These are phyloP conservation scores for Sporopachydermia lactativora DNA, from an alignment of 805 yeast species.

Conservation along the genomic window DNA sequence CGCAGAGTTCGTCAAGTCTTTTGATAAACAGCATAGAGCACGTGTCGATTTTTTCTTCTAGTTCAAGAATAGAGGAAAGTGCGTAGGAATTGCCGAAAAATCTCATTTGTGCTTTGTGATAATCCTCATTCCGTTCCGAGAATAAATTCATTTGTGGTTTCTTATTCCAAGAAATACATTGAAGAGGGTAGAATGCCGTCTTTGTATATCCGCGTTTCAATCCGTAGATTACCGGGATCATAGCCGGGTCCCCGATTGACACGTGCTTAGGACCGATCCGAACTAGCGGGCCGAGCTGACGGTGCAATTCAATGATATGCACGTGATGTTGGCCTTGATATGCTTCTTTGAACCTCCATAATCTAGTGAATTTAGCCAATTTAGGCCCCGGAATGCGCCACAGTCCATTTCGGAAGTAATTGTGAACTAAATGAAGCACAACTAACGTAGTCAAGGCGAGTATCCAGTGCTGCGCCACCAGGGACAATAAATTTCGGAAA, in stretches of 20 bases:
- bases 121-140: constrained; percentile 18
- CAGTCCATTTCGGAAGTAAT: constrained; percentile 12
- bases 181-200: constrained; percentile 34
- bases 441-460: not conserved
- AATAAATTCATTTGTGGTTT: constrained; percentile 29
- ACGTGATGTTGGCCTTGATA: constrained; percentile 35
- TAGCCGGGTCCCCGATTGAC: constrained; percentile 37
- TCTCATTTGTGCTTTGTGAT: constrained; percentile 20
- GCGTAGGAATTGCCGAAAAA: constrained; percentile 10
- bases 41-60: constrained; percentile 11
- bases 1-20: constrained; percentile 6
- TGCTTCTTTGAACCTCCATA: constrained; percentile 27
- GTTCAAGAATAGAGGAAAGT: constrained; percentile 9
- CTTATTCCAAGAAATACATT: constrained; percentile 31
- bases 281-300: constrained; percentile 45
- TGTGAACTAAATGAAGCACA: not conserved
- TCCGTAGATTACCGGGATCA: constrained; percentile 38
- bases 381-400: constrained; percentile 45
- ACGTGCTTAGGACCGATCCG: constrained; percentile 48
- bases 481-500: too few relatives aligned
- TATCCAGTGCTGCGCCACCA: too few relatives aligned
- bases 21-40: constrained; percentile 8
- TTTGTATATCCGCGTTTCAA: constrained; percentile 37
- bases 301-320: constrained; percentile 35
- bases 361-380: constrained; percentile 31